phyloP scores from a whole-genome alignment of 164 flowering plant species.

The Berberis vulgaris region DNA sequence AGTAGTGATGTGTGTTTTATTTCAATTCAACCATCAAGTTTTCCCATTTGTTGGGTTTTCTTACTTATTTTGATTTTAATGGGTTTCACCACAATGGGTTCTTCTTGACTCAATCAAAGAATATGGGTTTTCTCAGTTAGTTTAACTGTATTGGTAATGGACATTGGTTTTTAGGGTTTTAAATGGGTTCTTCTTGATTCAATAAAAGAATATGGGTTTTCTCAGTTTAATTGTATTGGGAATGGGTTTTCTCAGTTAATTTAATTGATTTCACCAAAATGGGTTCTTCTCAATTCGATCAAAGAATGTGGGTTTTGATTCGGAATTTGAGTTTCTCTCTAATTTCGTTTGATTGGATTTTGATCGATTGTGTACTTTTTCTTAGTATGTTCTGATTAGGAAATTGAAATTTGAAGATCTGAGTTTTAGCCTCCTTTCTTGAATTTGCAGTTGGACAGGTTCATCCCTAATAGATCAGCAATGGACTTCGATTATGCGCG shows the following conservation, averaged over 20 bases:
- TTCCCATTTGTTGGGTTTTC: too few species aligned
- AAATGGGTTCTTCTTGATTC: background rate
- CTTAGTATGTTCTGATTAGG: too few species aligned
- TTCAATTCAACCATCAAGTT: background rate
- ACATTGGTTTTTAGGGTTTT: background rate
- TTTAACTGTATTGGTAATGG: background rate
- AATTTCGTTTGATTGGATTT: too few species aligned
- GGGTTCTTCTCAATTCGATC: too few species aligned
- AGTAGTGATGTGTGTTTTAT: background rate
- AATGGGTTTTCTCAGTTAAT: background rate
- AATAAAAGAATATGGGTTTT: too few species aligned
- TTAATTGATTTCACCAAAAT: background rate
- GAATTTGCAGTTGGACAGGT: slow-evolving; percentile 38
- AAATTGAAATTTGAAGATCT: background rate
- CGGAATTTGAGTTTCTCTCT: too few species aligned
- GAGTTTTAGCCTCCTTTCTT: background rate
- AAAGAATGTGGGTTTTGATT: too few species aligned
- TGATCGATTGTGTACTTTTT: too few species aligned
- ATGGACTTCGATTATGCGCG: slow-evolving; percentile 48
- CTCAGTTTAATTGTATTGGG: background rate
- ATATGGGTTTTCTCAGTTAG: background rate
- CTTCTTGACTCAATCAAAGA: too few species aligned
- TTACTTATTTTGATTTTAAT: too few species aligned
- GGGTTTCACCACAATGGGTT: too few species aligned
- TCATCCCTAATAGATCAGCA: slow-evolving; percentile 48